Evolutionary conservation across 768 basidiomycete genomes (phyloP), one percentile per base, ranked within the genome.

Genomic region (Glaciozyma antarctica): DNA sequence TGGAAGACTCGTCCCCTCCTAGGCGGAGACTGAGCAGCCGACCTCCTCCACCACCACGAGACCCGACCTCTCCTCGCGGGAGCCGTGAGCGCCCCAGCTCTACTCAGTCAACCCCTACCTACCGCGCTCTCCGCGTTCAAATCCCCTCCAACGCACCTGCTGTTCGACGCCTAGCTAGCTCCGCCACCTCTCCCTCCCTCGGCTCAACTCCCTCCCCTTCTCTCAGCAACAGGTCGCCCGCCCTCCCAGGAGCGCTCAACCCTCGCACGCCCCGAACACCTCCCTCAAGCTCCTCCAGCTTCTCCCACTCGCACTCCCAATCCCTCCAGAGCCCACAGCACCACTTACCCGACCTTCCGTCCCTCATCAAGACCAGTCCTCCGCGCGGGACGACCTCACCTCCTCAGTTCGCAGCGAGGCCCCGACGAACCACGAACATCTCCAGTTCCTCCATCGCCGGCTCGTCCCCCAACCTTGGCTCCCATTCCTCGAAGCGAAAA

Each of bases 401-500:
- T 52, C 51, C 13, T 24, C 26, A 26, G 24, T 16, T 15, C 51
- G 19, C 13, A 12, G 26, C 30, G 15, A 52, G 15, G 16, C 51
- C 51, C 21, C 28, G 51, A 5, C 30, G 26, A 19, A 19, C 49
- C 8, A 8, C 49, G 8, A 2, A 6, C 5, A 51, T 30, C 51
- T 13, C 13, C 51, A 19, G 51, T 30, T 41, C 51, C 51, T 52
- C 51, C 12, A 13, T 17, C 12, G 51, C 30, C 28, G 5, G 26
- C 51, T 52, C 51, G 17, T 15, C 51, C 24, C 19, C 24, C 26
- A 28, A 26, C 51, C 26, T 24, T 26, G 51, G 22, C 12, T 28
- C 51, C 28, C 15, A 30, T 8, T 68, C 67, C 34, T 22, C 28
- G 1, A 38, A 58, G 7, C 22, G 64, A 24, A 60, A 64, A 32